Conservation (phyloP, 1,284 basidiomycete species). For the Moesziomyces sp. region DNA sequence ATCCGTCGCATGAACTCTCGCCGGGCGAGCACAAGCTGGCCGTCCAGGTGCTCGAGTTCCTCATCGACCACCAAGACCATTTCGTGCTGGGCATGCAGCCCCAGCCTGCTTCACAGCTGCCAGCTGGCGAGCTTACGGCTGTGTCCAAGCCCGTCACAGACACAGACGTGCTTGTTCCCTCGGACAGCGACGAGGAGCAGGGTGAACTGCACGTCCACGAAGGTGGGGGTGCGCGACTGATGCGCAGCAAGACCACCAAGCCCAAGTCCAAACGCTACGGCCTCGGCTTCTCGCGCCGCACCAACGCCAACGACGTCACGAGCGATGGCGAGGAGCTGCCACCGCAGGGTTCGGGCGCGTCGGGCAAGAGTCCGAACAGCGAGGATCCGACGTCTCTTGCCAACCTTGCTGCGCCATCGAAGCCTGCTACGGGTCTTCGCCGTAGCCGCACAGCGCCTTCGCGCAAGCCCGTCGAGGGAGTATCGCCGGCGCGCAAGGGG, state of each 20-base stretch:
- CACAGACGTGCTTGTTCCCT: constrained; percentile 50
- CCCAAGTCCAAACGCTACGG: constrained; percentile 28
- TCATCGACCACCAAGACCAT: constrained; percentile 75
- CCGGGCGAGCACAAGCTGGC: constrained; percentile 80
- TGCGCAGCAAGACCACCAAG: constrained; percentile 49
- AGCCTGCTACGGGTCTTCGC: constrained; percentile 35
- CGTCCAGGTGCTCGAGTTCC: constrained; percentile 90
- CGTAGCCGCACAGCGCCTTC: constrained; percentile 46
- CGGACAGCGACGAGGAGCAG: constrained; percentile 66
- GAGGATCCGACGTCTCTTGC: constrained; percentile 6
- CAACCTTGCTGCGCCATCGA: constrained; percentile 1
- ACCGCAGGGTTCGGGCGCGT: constrained; percentile 13
- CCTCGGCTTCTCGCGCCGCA: constrained; percentile 18
- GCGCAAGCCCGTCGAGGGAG: constrained; percentile 35
- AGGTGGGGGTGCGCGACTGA: constrained; percentile 61
- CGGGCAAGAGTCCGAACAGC: constrained; percentile 18
- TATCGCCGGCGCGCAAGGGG: constrained; percentile 27
- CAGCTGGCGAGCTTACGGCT: constrained; percentile 55
- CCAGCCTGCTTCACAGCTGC: constrained; percentile 54
- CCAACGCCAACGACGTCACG: constrained; percentile 12
- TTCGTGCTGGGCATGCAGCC: constrained; percentile 64
- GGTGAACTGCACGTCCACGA: constrained; percentile 61
- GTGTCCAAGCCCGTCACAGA: constrained; percentile 46
- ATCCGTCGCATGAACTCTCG: constrained; percentile 76
- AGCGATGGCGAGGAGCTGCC: constrained; percentile 31